These are phyloP conservation scores for Sedum album DNA, from an alignment of 164 flowering plant species.

Conservation along the genomic window DNA sequence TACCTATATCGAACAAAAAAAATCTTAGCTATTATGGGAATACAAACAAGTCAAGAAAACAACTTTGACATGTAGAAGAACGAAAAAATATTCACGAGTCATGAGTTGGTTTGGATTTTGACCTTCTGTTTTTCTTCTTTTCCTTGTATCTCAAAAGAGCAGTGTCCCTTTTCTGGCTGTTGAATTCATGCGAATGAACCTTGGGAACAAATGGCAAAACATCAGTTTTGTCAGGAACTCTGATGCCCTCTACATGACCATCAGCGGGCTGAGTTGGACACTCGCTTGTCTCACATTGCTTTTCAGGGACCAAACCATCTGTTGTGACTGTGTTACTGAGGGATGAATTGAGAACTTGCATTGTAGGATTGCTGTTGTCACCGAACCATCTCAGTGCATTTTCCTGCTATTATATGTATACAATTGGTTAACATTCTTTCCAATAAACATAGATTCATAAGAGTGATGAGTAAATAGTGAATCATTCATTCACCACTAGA, in stretches of 20 bases:
- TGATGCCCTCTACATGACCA: conserved; percentile 6
- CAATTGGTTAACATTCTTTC: neutral
- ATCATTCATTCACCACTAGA: neutral
- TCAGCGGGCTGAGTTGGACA: conserved; percentile 15
- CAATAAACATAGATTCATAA: neutral
- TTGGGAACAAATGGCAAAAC: neutral
- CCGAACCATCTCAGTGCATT: conserved; percentile 21
- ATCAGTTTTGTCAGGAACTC: conserved; percentile 18
- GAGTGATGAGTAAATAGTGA: neutral
- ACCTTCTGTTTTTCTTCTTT: neutral
- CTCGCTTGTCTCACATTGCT: conserved; percentile 16
- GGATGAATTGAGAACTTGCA: neutral
- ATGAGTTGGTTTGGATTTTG: neutral
- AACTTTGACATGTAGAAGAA: too few species aligned
- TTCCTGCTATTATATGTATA: conserved; percentile 25
- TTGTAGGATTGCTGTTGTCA: conserved; percentile 18
- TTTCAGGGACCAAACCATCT: neutral
- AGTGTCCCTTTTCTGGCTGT: neutral
- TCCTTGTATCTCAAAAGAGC: neutral
- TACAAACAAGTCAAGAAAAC: neutral
- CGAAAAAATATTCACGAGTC: neutral
- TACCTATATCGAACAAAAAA: conserved; percentile 28
- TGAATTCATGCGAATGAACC: neutral
- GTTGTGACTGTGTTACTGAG: neutral
- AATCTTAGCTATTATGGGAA: too few species aligned